Evolutionary conservation across 2,329 filamentous ascomycete genomes (phyloP).

Genomic region (Apiospora malaysiana): DNA sequence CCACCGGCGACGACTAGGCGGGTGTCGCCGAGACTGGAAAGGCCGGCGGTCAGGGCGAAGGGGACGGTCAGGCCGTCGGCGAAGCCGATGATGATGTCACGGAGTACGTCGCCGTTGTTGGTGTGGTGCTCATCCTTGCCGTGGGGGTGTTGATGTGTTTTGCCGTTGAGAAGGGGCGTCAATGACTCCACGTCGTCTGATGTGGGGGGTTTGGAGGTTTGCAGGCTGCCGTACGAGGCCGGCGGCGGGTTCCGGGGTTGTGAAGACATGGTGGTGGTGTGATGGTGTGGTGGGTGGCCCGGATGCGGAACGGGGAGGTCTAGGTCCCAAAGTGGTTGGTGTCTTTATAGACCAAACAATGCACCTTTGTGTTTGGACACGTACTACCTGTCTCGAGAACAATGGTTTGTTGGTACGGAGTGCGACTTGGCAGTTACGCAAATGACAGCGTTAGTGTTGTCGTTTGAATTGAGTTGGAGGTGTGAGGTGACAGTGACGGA

Average conservation of each 20-base stretch:
- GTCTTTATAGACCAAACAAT: not conserved
- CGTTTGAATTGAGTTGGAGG: no score
- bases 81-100: constrained; percentile 65
- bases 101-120: constrained; percentile 14
- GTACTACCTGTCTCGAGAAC: no score
- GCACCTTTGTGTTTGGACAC: not conserved
- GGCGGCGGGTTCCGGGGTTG: constrained; percentile 4
- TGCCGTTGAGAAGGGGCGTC: not conserved
- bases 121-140: not conserved
- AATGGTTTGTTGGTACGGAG: not conserved
- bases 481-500: no score
- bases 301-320: not conserved
- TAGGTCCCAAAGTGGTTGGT: not conserved
- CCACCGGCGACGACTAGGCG: constrained; percentile 61
- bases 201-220: not conserved
- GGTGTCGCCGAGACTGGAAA: constrained; percentile 52
- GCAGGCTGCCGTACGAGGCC: constrained; percentile 4
- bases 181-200: constrained; percentile 1
- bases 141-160: not conserved
- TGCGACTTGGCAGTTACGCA: not conserved
- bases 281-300: not conserved
- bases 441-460: no score
- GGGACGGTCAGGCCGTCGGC: constrained; percentile 68
- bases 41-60: constrained; percentile 66
- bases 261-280: constrained; percentile 10